phyloP scores from a whole-genome alignment of 495 filamentous ascomycete species.

The Neurospora sp. region DNA sequence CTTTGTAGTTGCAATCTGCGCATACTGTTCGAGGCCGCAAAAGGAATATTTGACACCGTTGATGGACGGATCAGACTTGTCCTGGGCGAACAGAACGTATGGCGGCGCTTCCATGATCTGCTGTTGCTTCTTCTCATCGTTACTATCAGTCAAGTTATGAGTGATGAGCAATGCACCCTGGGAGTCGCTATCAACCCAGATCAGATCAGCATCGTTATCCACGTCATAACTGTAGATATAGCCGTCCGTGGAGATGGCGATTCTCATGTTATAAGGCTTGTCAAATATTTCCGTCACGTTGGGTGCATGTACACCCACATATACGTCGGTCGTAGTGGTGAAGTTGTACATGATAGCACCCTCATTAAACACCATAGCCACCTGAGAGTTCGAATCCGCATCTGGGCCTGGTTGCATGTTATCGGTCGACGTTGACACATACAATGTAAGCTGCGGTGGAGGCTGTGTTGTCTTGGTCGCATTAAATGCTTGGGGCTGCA shows the following conservation, averaged over 20 bases:
- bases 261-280: slow-evolving; percentile 61
- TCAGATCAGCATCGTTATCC: slow-evolving; percentile 39
- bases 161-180: slow-evolving; percentile 69
- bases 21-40: slow-evolving; percentile 56
- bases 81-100: slow-evolving; percentile 72
- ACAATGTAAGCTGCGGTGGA: slow-evolving; percentile 67
- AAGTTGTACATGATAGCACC: slow-evolving; percentile 55
- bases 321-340: slow-evolving; percentile 51
- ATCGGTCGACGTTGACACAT: slow-evolving; percentile 54
- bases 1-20: slow-evolving; percentile 50
- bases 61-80: slow-evolving; percentile 45
- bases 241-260: slow-evolving; percentile 72
- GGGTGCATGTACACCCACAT: slow-evolving; percentile 63
- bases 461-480: slow-evolving; percentile 23
- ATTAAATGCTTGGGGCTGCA: slow-evolving; percentile 50
- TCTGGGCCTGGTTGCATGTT: slow-evolving; percentile 61
- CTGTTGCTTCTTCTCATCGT: slow-evolving; percentile 30
- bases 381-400: slow-evolving; percentile 33
- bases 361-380: slow-evolving; percentile 27
- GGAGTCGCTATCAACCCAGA: slow-evolving; percentile 71
- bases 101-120: slow-evolving; percentile 53
- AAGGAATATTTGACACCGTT: slow-evolving; percentile 62
- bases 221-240: slow-evolving; percentile 55
- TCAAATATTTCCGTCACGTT: slow-evolving; percentile 42
- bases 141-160: slow-evolving; percentile 45